Conservation (phyloP, 768 basidiomycete species). For the Macrolepiota albuminosa region DNA sequence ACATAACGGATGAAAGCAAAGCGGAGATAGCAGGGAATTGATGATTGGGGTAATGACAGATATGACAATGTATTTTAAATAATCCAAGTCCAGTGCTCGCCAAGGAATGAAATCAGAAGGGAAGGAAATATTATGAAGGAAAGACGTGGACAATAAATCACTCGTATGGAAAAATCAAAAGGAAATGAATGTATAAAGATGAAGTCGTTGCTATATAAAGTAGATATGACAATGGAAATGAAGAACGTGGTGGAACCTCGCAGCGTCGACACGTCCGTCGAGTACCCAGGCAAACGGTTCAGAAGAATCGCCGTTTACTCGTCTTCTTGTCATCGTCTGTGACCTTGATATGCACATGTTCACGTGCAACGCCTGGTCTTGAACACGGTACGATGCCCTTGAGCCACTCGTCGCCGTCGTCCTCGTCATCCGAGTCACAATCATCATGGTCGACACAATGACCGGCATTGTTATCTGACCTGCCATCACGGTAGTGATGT, state of each 20-base stretch:
- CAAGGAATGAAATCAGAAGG: background rate
- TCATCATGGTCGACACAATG: constrained; percentile 65
- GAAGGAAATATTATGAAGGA: background rate
- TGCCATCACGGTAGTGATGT: constrained; percentile 5
- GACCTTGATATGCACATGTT: constrained; percentile 73
- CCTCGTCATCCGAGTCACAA: constrained; percentile 60
- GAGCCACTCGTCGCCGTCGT: constrained; percentile 89
- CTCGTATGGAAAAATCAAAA: constrained; percentile 8
- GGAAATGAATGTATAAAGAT: constrained; percentile 6
- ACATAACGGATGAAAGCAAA: constrained; percentile 2
- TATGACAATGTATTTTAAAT: constrained; percentile 2
- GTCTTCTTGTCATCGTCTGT: constrained; percentile 70
- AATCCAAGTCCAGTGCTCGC: constrained; percentile 1
- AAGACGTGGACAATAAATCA: constrained; percentile 6
- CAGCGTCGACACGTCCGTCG: background rate
- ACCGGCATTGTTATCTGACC: constrained; percentile 21
- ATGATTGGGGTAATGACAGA: background rate
- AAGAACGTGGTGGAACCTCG: background rate
- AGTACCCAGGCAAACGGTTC: constrained; percentile 10
- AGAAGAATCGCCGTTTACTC: constrained; percentile 73
- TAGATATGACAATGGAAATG: background rate
- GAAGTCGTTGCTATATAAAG: constrained; percentile 9
- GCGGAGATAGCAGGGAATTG: background rate
- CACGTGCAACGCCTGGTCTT: constrained; percentile 32
- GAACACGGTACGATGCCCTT: constrained; percentile 70